Conservation (phyloP, 2,329 filamentous ascomycete genomes). For the Lachnum nothofagi region DNA sequence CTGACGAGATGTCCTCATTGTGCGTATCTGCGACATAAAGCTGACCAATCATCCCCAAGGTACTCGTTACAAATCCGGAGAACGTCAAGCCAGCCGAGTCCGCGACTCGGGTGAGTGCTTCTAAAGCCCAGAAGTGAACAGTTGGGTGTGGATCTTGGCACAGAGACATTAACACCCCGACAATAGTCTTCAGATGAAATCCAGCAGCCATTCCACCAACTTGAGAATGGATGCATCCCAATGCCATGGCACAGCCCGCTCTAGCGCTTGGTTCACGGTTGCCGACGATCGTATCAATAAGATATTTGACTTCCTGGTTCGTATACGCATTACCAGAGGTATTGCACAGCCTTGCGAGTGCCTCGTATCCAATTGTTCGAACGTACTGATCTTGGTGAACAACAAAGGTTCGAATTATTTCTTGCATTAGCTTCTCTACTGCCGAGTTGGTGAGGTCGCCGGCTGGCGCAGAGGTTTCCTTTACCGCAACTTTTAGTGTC, state of each 20-base stretch:
- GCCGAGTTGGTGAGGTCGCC: slow-evolving; percentile 70
- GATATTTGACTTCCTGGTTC: slow-evolving; percentile 79
- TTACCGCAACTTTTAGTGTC: slow-evolving; percentile 76
- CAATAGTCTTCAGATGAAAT: slow-evolving; percentile 91
- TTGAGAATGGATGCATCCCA: slow-evolving; percentile 90
- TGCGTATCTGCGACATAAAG: slow-evolving; percentile 89
- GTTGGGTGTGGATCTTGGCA: slow-evolving; percentile 92
- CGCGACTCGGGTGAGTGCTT: slow-evolving; percentile 78
- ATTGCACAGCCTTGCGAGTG: slow-evolving; percentile 74
- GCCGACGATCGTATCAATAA: slow-evolving; percentile 89
- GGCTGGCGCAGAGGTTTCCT: slow-evolving; percentile 66
- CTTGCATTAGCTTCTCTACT: slow-evolving; percentile 80
- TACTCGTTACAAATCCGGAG: slow-evolving; percentile 81
- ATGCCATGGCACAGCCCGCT: slow-evolving; percentile 87
- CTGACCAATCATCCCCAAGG: slow-evolving; percentile 88
- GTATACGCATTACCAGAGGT: slow-evolving; percentile 81
- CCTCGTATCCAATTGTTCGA: slow-evolving; percentile 77
- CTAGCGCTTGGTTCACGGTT: slow-evolving; percentile 91
- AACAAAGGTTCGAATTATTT: slow-evolving; percentile 66
- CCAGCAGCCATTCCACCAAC: slow-evolving; percentile 97
- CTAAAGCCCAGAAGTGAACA: slow-evolving; percentile 94
- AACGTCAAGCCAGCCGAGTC: slow-evolving; percentile 92
- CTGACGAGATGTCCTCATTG: slow-evolving; percentile 72
- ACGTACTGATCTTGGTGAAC: slow-evolving; percentile 81
- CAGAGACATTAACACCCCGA: slow-evolving; percentile 96